Evolutionary conservation across 768 basidiomycete species (phyloP), one percentile per base, ranked within the genome.

Genomic region (Suillus subaureus): DNA sequence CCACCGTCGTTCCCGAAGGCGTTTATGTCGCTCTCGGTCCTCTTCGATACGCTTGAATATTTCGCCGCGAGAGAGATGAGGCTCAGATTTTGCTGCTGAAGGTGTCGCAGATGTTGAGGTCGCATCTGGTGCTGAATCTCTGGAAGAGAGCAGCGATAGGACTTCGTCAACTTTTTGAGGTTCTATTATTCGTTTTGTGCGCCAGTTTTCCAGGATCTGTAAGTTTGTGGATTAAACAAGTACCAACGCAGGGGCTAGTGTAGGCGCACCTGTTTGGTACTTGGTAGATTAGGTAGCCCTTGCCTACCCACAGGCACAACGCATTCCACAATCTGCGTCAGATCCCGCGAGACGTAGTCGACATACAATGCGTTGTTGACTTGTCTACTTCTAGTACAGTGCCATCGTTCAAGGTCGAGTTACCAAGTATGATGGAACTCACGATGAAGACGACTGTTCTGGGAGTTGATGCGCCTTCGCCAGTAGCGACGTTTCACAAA

Each of bases 131-230:
- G 64, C 70, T 21, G 64, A 70, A 72, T 79, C 77, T 0, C 91
- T 86, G 12, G 79, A 73, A 43, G 86, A 81, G 21, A 94, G 84
- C 0, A 79, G 72, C 0, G 84, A 71, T 33, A 96, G 75, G 15
- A 87, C 87, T 21, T 91, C 85, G 54, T 96, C 93, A 15, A 97
- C 82, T 26, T 85, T 86, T 71, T 89, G 87, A 1, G 92, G 88
- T 66, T 94, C 92, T 33, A 97, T 81, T 16, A 95, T 85, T 23
- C 94, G 87, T 77, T 96, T 94, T 66, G 83, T 89, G 47, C 93
- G 81, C 94, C 95, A 96, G 68, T 85, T 94, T 75, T 96, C 93
- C n/a, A 97, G 83, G 35, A 97, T 94, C 95, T 96, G 66, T 18
- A 43, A 57, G 16, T 9, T 26, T 3, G 54, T 21, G 23, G 6